Base-by-base conservation (phyloP, 2,329 filamentous ascomycete genomes). In the Fusarium miscanthi region DNA sequence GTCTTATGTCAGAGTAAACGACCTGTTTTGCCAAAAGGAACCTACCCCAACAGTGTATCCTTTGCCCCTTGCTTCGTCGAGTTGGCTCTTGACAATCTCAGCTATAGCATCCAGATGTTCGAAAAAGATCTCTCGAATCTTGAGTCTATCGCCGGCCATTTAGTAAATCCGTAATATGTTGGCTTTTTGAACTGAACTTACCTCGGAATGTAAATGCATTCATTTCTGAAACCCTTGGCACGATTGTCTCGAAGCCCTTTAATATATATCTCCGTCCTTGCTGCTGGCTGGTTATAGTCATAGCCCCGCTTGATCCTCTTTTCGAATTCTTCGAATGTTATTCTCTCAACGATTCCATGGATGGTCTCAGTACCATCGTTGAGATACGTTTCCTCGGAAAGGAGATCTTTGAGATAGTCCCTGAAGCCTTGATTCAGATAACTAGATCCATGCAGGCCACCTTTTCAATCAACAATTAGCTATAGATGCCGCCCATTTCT, bases 21-120 rank as follows among this genome's bases (percentile, higher is more conserved):
- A 1, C 0, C 1, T n/a, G 1, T 11, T 21, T 23, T 11, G 7
- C 4, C 3, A 11, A 13, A 25, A 0, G 2, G 0, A 23, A 31
- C 56, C 10, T n/a, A 59, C 56, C 21, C 6, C 42, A 14, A 59
- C 56, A 0, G 25, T 25, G 14, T 14, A 31, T 27, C 42, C 56
- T 2, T 19, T 19, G 0, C 6, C 3, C 2, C 25, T 49, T 5
- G 56, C 42, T 17, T 9, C 16, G 0, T 30, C 33, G 1, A 59
- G 43, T 2, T 59, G 56, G 4, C 6, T 21, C 9, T 37, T 14
- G 5, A 59, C n/a, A 1, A 40, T 59, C 0, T 49, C 21, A 3
- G 0, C 11, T 2, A 59, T 59, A 25, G 33, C 8, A 1, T 51
- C 21, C 3, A 59, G 21, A 17, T 40, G 56, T 3, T 0, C 30